phyloP scores from a whole-genome alignment of 2,329 filamentous ascomycete genomes.

The Passalora sequoiae region DNA sequence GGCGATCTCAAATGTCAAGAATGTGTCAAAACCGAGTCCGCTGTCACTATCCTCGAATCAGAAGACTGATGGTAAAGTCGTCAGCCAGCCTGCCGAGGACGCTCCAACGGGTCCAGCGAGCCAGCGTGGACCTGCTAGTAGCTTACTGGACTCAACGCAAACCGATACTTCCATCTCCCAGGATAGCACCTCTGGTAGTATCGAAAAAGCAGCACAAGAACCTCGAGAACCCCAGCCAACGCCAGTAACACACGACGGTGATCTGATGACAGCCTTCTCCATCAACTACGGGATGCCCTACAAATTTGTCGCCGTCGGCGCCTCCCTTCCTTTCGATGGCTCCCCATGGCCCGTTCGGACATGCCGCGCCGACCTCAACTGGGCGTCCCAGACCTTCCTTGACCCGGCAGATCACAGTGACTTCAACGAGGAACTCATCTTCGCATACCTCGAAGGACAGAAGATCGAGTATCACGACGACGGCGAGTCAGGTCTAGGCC shows the following conservation, averaged over 20 bases:
- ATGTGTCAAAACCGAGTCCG: not conserved
- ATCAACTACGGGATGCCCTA: slow-evolving; percentile 55
- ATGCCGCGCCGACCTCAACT: slow-evolving; percentile 51
- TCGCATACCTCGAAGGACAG: slow-evolving; percentile 59
- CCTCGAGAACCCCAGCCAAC: too few species aligned
- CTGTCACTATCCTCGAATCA: not conserved
- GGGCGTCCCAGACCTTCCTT: slow-evolving; percentile 48
- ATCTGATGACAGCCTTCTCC: slow-evolving; percentile 33
- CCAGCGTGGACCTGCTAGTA: not conserved
- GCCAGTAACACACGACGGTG: slow-evolving; percentile 20
- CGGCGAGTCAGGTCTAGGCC: slow-evolving; percentile 58
- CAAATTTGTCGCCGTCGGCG: slow-evolving; percentile 58
- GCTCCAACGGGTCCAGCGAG: not conserved
- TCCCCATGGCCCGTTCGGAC: slow-evolving; percentile 46
- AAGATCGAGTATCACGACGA: slow-evolving; percentile 64
- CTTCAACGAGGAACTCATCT: slow-evolving; percentile 60
- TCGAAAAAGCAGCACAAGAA: not conserved
- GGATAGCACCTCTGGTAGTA: not conserved
- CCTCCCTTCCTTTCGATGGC: slow-evolving; percentile 47
- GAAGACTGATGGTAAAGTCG: not conserved
- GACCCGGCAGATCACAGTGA: slow-evolving; percentile 28
- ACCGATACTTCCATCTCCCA: not conserved
- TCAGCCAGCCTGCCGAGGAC: not conserved
- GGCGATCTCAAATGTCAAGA: not conserved
- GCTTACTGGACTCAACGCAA: not conserved